Evolutionary conservation across 2,329 filamentous ascomycete genomes (phyloP).

Genomic region (Coniochaeta prunicola): DNA sequence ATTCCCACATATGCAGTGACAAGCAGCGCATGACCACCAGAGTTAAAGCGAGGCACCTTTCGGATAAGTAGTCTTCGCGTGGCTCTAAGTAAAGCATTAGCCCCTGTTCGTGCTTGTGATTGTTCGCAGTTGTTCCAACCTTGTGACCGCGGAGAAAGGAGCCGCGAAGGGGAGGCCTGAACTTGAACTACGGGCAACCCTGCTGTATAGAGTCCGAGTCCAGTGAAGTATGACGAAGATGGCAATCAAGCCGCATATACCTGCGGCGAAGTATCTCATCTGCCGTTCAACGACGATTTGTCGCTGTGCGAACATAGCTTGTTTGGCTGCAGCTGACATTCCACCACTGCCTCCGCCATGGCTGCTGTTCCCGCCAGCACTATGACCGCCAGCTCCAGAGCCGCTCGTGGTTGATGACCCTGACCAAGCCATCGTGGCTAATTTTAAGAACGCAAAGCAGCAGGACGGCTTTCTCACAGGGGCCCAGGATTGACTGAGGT

Average conservation of each 20-base stretch:
- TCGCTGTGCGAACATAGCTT: conserved; percentile 13
- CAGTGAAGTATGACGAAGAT: conserved; percentile 22
- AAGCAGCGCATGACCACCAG: conserved; percentile 23
- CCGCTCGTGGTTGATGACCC: not conserved
- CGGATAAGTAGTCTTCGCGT: conserved; percentile 21
- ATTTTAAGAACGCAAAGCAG: not conserved
- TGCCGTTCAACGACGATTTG: conserved; percentile 10
- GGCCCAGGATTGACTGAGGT: not conserved
- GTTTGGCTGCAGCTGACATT: conserved; percentile 3
- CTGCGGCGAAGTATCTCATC: conserved; percentile 16
- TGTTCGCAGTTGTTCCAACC: conserved; percentile 10
- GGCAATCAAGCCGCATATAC: conserved; percentile 19
- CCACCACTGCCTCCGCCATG: conserved; percentile 7
- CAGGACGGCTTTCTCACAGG: not conserved
- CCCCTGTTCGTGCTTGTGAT: not conserved
- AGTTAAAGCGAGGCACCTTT: conserved; percentile 22
- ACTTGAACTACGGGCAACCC: conserved; percentile 9
- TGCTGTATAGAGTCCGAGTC: conserved; percentile 15
- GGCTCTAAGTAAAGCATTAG: conserved; percentile 10
- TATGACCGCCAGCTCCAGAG: not conserved
- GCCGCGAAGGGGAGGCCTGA: conserved; percentile 9
- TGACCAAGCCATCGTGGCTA: not conserved
- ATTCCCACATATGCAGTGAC: conserved; percentile 21
- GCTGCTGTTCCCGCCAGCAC: conserved; percentile 10
- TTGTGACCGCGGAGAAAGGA: conserved; percentile 17